Base-by-base conservation (phyloP, 805 yeast species). In the Metschnikowia drakensbergensis region DNA sequence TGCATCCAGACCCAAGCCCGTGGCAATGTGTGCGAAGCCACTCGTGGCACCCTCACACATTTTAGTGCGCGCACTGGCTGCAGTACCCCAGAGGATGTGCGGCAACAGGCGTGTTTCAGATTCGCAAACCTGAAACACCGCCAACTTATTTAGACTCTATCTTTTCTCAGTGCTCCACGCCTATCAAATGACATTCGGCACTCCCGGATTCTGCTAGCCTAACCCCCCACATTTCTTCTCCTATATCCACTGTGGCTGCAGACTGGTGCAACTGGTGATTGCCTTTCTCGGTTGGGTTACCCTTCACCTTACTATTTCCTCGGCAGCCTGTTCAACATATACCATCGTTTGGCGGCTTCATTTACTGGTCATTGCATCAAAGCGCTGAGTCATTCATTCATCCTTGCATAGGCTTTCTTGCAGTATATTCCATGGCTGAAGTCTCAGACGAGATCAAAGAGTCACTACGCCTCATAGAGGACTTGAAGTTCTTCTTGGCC, bases 401-500 rank as follows among this genome's bases (percentile, higher is more conserved):
- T 8, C 8, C 32, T 23, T n/a, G n/a, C 13, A n/a, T 9, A 28
- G 13, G 0, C 9, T 32, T n/a, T 37, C 25, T 9, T 37, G 41
- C 32, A 11, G n/a, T 25, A n/a, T 28, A 42, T 13, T 17, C 22
- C 41, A 51, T 53, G 55, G 1, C 53, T 5, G 52, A 45, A 22
- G 31, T 57, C 26, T 27, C 54, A 4, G 59, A 57, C 7, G 61
- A 57, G 11, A 56, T 59, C 34, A 50, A 48, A 43, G 87, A 82
- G 59, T 75, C 86, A 9, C 65, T 84, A 43, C 70, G 83, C 47
- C 69, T 82, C 41, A 82, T 86, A 25, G 90, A 86, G 54, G 94
- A 87, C 60, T 67, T 91, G 56, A 88, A 89, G 70, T 85, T 85
- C 67, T 92, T 92, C 60, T 70, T 92, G 40, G 88, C 89, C 2